Evolutionary conservation across 106 monocot genomes (phyloP).

Genomic region (Gastrodia elata): DNA sequence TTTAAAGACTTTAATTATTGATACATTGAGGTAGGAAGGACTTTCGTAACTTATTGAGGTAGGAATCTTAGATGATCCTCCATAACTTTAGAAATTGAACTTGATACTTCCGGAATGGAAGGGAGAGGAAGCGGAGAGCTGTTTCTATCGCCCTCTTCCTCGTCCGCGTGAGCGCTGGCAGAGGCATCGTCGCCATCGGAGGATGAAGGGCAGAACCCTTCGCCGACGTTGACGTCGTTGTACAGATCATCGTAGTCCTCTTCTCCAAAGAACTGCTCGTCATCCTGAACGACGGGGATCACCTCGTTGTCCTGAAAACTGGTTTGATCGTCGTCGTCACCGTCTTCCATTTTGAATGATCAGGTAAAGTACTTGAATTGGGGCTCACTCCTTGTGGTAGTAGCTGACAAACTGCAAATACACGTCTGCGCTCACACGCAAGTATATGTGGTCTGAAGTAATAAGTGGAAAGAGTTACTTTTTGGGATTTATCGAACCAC

Average conservation of each 20-base stretch:
- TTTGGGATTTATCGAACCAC: too few relatives aligned
- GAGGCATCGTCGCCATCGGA: neutral
- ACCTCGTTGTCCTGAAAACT: conserved; percentile 47
- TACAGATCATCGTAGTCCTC: conserved; percentile 73
- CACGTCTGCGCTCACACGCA: too few relatives aligned
- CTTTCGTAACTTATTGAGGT: too few relatives aligned
- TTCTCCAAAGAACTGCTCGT: conserved; percentile 52
- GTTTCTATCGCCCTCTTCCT: conserved; percentile 4
- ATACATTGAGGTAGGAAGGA: too few relatives aligned
- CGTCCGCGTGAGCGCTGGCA: neutral
- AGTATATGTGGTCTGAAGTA: too few relatives aligned
- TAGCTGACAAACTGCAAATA: too few relatives aligned
- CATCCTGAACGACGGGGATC: conserved; percentile 65
- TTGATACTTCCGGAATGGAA: conserved; percentile 11
- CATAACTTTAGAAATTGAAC: too few relatives aligned
- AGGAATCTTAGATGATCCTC: too few relatives aligned
- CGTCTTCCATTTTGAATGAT: conserved; percentile 21
- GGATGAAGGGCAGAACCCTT: conserved; percentile 33
- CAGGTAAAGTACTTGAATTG: too few relatives aligned
- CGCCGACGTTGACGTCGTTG: conserved; percentile 64
- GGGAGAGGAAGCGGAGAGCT: conserved; percentile 13
- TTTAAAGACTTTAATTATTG: too few relatives aligned
- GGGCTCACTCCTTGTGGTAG: too few relatives aligned
- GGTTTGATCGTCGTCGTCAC: conserved; percentile 16
- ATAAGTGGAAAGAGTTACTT: too few relatives aligned